Base-by-base conservation (phyloP, 257 asterid genomes). In the Verbena officinalis region DNA sequence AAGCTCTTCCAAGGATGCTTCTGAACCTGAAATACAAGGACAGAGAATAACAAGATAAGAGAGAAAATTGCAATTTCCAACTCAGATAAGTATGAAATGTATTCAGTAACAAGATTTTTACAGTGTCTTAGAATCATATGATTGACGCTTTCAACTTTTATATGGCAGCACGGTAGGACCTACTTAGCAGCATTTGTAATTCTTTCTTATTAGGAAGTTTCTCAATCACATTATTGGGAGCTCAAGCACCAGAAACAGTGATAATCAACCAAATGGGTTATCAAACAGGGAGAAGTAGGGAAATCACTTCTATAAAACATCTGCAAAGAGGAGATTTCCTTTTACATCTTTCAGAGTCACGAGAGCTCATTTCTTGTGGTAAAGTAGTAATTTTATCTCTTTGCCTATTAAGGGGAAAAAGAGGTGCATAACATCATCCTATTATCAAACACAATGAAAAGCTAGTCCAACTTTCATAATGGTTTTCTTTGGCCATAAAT, bases 1-100 rank as follows among this genome's bases (percentile, higher is more conserved):
- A 65, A 94, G 95, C 67, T 76, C 84, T 15, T 75, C 53, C 6
- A 83, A 59, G 55, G 96, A 73, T 69, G 81, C 86, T 65, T 81
- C 83, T 33, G 95, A 83, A 82, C 99, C 99, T 94, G 83, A 54
- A 42, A 71, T 27, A 45, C 24, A 20, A 69, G 4, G 43, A 50
- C 19, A 39, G 54, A 38, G n/a, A 53, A 64, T 4, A 67, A 59
- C 14, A 19, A 14, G 15, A 10, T 11, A 54, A 36, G 44, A 66
- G 44, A 67, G 54, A 54, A 24, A 39, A 56, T 33, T 21, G 24
- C 17, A 65, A 42, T 44, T 27, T 45, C 73, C 50, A 53, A 55
- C 54, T 72, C 62, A 27, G 56, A 65, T 38, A 62, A 63, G 27
- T 7, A 62, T 34, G 17, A 22, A 61, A 30, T 54, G 33, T 36